Evolutionary conservation across 2,329 filamentous ascomycete genomes (phyloP), one percentile per base, ranked within the genome.

Genomic region (Orbilia quercus): DNA sequence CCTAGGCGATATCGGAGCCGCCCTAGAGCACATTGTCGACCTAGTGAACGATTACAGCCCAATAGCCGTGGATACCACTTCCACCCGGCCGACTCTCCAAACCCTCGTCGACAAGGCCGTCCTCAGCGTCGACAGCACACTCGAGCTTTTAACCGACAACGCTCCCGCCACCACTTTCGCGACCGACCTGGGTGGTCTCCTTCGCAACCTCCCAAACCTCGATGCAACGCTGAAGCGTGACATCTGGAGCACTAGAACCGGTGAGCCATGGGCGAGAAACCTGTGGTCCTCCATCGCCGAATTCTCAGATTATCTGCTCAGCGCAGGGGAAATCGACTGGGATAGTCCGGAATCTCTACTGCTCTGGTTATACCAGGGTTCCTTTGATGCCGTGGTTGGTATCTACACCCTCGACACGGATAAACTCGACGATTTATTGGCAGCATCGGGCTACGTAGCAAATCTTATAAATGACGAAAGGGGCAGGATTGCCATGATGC

Each of bases 261-360:
- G 38, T 14, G n/a, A 67, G 36, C 63, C 63, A 12, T 67, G 48
- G 20, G 11, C 16, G 16, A 14, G 48, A 45, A 58, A 53, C n/a
- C 4, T 71, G 1, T 71, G 66, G 66, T 14, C 9, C 22, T 20
- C 42, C 7, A 44, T 64, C 20, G n/a, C 7, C 20, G 58, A 71
- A 4, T 22, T 71, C 0, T 1, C 22, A 23, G 51, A 51, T 16
- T 45, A 36, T n/a, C 1, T 70, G 1, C 20, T 7, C 6, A 18
- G 23, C 22, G 16, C 25, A 12, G 63, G 53, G 22, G 47, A 25
- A 6, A 14, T 47, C 20, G 28, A 64, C 18, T 4, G 31, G 4
- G 2, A 14, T 11, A 44, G 38, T 2, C 50, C 31, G 4, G 20
- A 54, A 25, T 44, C 66, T 1, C 1, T 71, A 2, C 11, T 57